phyloP scores from a whole-genome alignment of 306 rosid species.

The Spatholobus suberectus region DNA sequence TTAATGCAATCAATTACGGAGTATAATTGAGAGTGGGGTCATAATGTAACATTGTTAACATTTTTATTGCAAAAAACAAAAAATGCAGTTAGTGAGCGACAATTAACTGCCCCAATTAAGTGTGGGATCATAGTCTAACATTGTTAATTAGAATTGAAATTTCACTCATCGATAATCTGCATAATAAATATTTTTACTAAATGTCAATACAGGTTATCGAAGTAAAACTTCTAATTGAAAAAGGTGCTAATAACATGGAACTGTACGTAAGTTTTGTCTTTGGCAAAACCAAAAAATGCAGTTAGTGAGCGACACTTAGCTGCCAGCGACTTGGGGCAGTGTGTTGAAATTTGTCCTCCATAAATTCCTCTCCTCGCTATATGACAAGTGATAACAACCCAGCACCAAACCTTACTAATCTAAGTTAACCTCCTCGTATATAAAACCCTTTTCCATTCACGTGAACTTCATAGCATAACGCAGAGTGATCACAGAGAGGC shows the following conservation, averaged over 20 bases:
- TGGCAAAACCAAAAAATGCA: background rate
- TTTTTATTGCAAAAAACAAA: too few relatives aligned
- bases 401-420: slow-evolving; percentile 50
- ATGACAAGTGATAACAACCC: slow-evolving; percentile 48
- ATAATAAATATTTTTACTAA: too few relatives aligned
- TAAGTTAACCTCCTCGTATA: background rate
- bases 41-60: too few relatives aligned
- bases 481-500: background rate
- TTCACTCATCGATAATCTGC: too few relatives aligned
- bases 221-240: too few relatives aligned
- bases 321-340: background rate
- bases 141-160: too few relatives aligned
- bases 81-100: background rate
- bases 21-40: too few relatives aligned
- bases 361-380: background rate
- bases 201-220: too few relatives aligned
- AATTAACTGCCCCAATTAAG: background rate
- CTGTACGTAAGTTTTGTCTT: too few relatives aligned
- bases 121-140: background rate
- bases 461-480: background rate
- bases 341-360: background rate
- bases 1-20: too few relatives aligned
- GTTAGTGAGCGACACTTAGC: background rate
- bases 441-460: background rate
- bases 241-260: too few relatives aligned